phyloP scores from a whole-genome alignment of 495 filamentous ascomycete species.

The Lentithecium fluviatile region DNA sequence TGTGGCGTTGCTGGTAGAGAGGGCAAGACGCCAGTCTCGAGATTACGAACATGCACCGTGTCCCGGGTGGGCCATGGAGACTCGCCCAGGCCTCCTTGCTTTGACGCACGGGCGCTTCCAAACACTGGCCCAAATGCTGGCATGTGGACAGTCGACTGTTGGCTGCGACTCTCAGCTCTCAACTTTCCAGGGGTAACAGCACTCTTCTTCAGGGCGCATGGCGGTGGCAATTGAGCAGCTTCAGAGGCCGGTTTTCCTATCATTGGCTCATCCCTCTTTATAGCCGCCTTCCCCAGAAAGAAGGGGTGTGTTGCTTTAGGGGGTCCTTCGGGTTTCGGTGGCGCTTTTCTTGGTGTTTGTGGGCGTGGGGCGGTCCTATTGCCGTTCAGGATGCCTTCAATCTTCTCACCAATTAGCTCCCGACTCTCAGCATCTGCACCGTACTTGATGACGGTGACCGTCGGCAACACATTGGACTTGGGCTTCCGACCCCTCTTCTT shows the following conservation, averaged over 20 bases:
- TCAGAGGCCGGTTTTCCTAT: slow-evolving; percentile 22
- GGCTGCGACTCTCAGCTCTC: slow-evolving; percentile 29
- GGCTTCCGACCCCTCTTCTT: slow-evolving; percentile 32
- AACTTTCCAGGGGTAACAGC: slow-evolving; percentile 45
- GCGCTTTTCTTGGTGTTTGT: slow-evolving; percentile 12
- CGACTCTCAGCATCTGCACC: slow-evolving; percentile 29
- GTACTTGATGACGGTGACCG: slow-evolving; percentile 49
- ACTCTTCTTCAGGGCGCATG: slow-evolving; percentile 26
- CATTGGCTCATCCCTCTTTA: slow-evolving; percentile 12
- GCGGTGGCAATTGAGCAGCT: slow-evolving; percentile 25
- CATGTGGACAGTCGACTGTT: background rate
- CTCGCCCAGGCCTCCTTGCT: slow-evolving; percentile 37
- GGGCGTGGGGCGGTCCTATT: background rate
- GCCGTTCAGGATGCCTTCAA: slow-evolving; percentile 53
- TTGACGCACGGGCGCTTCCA: slow-evolving; percentile 23
- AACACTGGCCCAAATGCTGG: slow-evolving; percentile 24
- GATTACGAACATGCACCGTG: slow-evolving; percentile 40
- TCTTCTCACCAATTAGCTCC: slow-evolving; percentile 47
- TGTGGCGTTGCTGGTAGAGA: background rate
- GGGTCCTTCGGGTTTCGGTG: slow-evolving; percentile 41
- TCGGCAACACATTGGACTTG: slow-evolving; percentile 30
- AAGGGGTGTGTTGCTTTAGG: slow-evolving; percentile 77
- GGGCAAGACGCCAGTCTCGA: background rate
- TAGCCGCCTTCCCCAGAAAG: slow-evolving; percentile 55
- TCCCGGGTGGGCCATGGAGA: slow-evolving; percentile 40